Base-by-base conservation (phyloP, 2,329 filamentous ascomycete species). In the Epichloe brachyelytri region DNA sequence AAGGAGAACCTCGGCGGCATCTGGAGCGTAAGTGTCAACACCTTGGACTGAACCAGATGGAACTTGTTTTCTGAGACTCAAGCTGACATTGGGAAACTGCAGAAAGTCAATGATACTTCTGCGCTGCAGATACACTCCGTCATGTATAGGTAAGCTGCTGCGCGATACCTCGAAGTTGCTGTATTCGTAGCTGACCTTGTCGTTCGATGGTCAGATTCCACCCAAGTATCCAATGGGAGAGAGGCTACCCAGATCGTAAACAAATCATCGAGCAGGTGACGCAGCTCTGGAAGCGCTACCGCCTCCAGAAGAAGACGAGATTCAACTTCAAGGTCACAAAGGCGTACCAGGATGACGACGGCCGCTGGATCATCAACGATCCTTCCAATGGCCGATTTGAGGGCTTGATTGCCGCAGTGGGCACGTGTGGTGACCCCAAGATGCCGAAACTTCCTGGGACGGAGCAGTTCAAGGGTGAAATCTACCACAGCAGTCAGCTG, bases 81-180 rank as follows among this genome's bases (percentile, higher is more conserved):
- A 38, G 22, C 10, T 45, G 26, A 45, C 20, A 3, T 3, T 3
- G 17, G 7, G 10, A 5, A 26, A 12, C 3, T 7, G 0, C 53
- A 87, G 81, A 77, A 78, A 65, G 86, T 93, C 40, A 91, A 93
- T 69, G 86, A 85, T 48, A 90, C 86, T 0, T 90, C 86, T 0
- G 80, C 85, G 15, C 75, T 94, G 0, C 87, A 93, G 61, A 90
- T 94, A 20, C 86, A 94, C 64, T 87, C 82, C 19, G 65, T 90
- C 52, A 93, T 93, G 87, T 94, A 91, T 65, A 79, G 88, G 47
- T 49, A 49, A 5, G 46, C 11, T 4, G 20, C n/a, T 4, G 20
- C 11, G n/a, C 12, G 10, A 15, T 19, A 15, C 30, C 41, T 43
- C 20, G 3, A 20, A n/a, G 38, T 8, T 8, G n/a, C 14, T 8